Evolutionary conservation across 2,329 filamentous ascomycete genomes (phyloP).

Genomic region (Aspergillus caelatus): DNA sequence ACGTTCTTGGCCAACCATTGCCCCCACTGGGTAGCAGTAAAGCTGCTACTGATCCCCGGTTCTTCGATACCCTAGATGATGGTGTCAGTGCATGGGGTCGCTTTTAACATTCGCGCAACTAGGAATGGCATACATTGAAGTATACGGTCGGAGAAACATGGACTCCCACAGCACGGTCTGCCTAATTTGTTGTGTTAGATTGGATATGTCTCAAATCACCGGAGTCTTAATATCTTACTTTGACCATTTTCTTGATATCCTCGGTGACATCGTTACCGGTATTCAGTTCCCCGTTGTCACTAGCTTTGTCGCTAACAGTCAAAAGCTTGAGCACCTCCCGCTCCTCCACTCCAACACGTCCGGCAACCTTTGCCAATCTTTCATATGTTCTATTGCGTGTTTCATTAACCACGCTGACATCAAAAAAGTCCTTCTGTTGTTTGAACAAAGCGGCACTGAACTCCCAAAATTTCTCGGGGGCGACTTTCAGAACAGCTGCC

Average conservation of each 20-base stretch:
- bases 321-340: conserved; percentile 70
- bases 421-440: conserved; percentile 77
- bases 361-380: conserved; percentile 75
- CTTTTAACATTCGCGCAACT: conserved; percentile 1
- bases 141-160: conserved; percentile 91
- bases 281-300: conserved; percentile 71
- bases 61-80: conserved; percentile 66
- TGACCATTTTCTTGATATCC: conserved; percentile 82
- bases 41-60: conserved; percentile 75
- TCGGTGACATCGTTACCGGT: conserved; percentile 78
- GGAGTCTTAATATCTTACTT: conserved; percentile 52
- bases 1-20: conserved; percentile 75
- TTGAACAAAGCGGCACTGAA: conserved; percentile 73
- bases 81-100: conserved; percentile 25
- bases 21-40: conserved; percentile 79
- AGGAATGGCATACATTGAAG: conserved; percentile 63
- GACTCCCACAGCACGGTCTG: conserved; percentile 72
- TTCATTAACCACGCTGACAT: conserved; percentile 82
- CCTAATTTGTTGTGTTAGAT: conserved; percentile 36
- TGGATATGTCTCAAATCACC: conserved; percentile 1
- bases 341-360: conserved; percentile 68
- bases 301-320: conserved; percentile 68
- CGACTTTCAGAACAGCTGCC: conserved; percentile 73
- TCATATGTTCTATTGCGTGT: conserved; percentile 81
- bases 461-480: conserved; percentile 74